phyloP scores from a whole-genome alignment of 768 basidiomycete species.

The Tephrocybe sp. region DNA sequence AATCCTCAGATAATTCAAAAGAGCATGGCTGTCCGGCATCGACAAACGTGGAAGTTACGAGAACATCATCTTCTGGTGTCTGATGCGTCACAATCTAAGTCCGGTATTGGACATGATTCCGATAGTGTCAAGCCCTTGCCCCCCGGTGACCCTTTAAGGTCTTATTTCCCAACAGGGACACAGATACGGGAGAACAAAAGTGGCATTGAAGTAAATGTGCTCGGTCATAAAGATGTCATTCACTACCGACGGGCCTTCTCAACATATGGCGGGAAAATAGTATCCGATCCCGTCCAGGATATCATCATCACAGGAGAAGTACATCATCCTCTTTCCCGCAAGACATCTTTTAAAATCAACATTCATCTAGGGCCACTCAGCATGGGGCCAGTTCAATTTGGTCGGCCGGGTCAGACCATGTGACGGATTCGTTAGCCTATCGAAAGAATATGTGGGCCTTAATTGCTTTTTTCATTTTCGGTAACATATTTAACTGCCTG shows the following conservation, averaged over 20 bases:
- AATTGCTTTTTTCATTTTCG: neutral
- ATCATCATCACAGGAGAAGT: slow-evolving; percentile 79
- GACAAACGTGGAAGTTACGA: slow-evolving; percentile 86
- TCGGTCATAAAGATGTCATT: slow-evolving; percentile 30
- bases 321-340: slow-evolving; percentile 3
- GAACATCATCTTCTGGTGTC: slow-evolving; percentile 62
- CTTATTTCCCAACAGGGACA: slow-evolving; percentile 58
- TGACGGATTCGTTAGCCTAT: slow-evolving; percentile 79
- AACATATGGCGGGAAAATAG: slow-evolving; percentile 17
- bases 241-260: slow-evolving; percentile 30
- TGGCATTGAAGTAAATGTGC: slow-evolving; percentile 49
- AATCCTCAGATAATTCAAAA: slow-evolving; percentile 67
- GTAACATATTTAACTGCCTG: neutral
- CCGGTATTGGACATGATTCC: slow-evolving; percentile 31
- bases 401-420: slow-evolving; percentile 77
- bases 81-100: slow-evolving; percentile 29
- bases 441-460: slow-evolving; percentile 78
- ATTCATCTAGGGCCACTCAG: slow-evolving; percentile 72
- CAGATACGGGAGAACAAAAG: slow-evolving; percentile 47
- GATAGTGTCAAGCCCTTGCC: slow-evolving; percentile 40
- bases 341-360: neutral
- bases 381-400: slow-evolving; percentile 87
- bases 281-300: slow-evolving; percentile 42
- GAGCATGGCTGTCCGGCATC: slow-evolving; percentile 78
- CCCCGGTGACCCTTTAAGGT: slow-evolving; percentile 61